Percentiles rank a stretch among this genome's conserved stretches.
phyloP scores from a whole-genome alignment of 257 asterid species.

The Ajuga chamaepitys region DNA sequence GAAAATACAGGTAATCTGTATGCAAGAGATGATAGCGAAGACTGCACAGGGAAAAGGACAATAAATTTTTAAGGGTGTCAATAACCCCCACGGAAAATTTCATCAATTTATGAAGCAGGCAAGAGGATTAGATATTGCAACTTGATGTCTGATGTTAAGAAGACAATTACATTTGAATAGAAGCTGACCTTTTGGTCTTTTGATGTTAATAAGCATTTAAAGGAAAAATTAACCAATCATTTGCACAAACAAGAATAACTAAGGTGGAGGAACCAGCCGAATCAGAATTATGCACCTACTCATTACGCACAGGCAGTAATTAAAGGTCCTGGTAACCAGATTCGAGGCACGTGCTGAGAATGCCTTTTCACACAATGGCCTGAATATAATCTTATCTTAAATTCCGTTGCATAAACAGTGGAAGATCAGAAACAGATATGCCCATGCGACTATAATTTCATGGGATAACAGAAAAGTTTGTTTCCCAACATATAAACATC shows the following conservation, averaged over 20 bases:
- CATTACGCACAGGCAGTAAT: background rate
- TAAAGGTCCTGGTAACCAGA: conserved; percentile 1
- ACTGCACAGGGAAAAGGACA: conserved; percentile 41
- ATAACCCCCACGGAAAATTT: background rate
- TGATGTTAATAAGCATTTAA: background rate
- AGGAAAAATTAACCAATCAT: background rate
- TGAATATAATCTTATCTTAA: background rate
- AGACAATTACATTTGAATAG: background rate
- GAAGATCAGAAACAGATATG: background rate
- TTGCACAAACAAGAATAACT: background rate
- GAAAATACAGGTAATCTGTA: conserved; percentile 92
- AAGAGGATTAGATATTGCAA: background rate
- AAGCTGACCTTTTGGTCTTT: background rate
- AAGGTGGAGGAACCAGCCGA: background rate
- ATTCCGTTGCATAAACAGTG: background rate
- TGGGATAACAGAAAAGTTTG: background rate
- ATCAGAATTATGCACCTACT: background rate
- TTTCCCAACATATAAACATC: background rate
- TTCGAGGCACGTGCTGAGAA: background rate
- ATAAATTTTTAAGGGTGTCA: conserved; percentile 3
- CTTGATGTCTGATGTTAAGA: background rate
- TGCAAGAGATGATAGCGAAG: conserved; percentile 95
- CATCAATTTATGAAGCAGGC: background rate
- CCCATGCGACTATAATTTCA: background rate
- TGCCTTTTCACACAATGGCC: background rate